These are phyloP conservation scores for Pleodorina starrii DNA, from an alignment of 139 green algal species.

Conservation along the genomic window DNA sequence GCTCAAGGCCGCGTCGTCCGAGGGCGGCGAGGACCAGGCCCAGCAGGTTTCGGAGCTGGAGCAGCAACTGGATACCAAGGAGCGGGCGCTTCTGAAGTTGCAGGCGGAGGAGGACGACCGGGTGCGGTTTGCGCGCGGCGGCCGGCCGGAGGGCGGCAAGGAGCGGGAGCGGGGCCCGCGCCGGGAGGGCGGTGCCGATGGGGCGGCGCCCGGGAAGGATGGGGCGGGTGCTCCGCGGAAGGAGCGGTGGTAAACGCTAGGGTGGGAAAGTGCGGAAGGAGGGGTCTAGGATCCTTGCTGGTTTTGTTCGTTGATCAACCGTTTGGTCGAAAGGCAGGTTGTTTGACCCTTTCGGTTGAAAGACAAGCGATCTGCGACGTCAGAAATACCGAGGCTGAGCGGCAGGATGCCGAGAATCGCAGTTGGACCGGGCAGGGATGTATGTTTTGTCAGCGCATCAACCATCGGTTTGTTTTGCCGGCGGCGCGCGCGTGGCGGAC, in stretches of 20 bases:
- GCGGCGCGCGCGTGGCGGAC: not conserved
- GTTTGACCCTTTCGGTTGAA: too few species aligned
- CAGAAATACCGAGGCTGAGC: too few species aligned
- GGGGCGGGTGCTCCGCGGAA: not conserved
- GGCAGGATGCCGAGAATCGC: too few species aligned
- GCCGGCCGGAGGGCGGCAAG: not conserved
- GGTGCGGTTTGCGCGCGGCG: constrained; percentile 54
- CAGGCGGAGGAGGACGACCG: constrained; percentile 70
- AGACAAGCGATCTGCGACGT: too few species aligned
- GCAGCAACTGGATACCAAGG: constrained; percentile 55
- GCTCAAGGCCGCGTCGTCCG: constrained; percentile 54
- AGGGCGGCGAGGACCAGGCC: not conserved
- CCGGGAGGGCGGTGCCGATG: not conserved
- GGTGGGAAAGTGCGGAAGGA: too few species aligned
- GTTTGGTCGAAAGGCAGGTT: too few species aligned
- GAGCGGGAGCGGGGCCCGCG: not conserved
- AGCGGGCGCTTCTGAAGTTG: constrained; percentile 56
- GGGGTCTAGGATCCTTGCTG: too few species aligned
- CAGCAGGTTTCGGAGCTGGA: constrained; percentile 52
- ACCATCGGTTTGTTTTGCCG: constrained; percentile 1
- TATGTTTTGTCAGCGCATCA: too few species aligned
- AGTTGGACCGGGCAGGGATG: too few species aligned
- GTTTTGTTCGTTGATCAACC: too few species aligned
- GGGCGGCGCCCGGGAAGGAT: not conserved
- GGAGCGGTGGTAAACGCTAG: constrained; percentile 40